phyloP scores from a whole-genome alignment of 177 flowering plant genomes.

The Vitis hybrid region DNA sequence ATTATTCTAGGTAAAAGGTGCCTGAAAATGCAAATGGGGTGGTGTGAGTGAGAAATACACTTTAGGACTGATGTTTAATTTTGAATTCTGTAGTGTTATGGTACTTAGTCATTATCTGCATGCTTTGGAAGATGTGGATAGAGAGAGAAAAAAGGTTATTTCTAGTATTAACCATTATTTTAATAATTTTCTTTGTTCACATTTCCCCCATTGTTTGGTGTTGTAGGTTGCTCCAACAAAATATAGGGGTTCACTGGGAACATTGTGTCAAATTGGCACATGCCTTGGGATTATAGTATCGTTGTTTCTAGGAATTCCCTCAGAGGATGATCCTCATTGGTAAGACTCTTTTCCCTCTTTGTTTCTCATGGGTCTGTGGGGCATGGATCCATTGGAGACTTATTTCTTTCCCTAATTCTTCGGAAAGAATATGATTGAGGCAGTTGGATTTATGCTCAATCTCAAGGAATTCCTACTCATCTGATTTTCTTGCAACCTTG shows the following conservation, averaged over 20 bases:
- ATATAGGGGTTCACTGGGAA: conserved; percentile 73
- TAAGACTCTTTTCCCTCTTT: conserved; percentile 24
- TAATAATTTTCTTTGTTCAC: neutral
- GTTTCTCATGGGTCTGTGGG: neutral
- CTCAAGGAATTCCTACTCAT: no score
- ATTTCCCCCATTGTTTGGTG: neutral
- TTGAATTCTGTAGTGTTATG: no score
- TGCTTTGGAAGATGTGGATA: no score
- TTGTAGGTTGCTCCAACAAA: conserved; percentile 80
- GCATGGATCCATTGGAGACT: neutral
- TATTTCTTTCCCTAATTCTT: neutral
- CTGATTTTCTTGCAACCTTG: no score
- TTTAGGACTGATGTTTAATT: neutral
- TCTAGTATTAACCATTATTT: neutral
- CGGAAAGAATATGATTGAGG: neutral
- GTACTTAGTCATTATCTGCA: no score
- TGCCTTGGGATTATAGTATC: conserved; percentile 76
- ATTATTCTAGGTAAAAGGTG: neutral
- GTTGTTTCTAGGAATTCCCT: conserved; percentile 58
- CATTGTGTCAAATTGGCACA: conserved; percentile 73
- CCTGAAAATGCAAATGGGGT: neutral
- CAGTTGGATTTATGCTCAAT: no score
- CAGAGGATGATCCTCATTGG: conserved; percentile 80
- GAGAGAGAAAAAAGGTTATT: neutral
- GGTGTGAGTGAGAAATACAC: neutral